A percentile compares a stretch with the other conserved stretches of the same genome.
These are phyloP conservation scores for Phoenix roebelenii DNA, from an alignment of 176 grass and related monocot genomes.

Conservation along the genomic window DNA sequence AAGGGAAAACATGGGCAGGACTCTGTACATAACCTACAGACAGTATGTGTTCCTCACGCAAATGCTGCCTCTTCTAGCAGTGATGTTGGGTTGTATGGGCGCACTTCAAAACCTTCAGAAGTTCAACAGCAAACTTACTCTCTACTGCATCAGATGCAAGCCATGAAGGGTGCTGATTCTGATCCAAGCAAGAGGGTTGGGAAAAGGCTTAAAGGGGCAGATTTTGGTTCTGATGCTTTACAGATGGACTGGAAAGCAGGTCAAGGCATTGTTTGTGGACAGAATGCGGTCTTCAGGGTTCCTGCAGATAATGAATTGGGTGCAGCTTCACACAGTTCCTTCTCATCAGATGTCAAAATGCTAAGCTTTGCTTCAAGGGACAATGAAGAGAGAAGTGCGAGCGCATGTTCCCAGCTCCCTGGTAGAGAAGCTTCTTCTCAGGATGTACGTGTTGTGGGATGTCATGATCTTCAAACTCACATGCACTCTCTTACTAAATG, in stretches of 20 bases:
- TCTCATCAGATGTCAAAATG: slow-evolving; percentile 5
- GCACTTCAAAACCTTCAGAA: slow-evolving; percentile 36
- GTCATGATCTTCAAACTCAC: slow-evolving; percentile 7
- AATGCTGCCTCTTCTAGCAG: slow-evolving; percentile 19
- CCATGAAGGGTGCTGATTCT: slow-evolving; percentile 46
- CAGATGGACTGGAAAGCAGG: slow-evolving; percentile 56
- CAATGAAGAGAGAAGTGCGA: slow-evolving; percentile 15
- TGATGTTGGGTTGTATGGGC: slow-evolving; percentile 56
- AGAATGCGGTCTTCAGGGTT: slow-evolving; percentile 19
- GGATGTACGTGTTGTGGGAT: not conserved
- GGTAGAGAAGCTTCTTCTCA: no score
- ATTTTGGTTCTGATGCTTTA: slow-evolving; percentile 41
- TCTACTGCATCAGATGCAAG: slow-evolving; percentile 72
- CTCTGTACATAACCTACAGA: not conserved
- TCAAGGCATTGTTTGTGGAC: slow-evolving; percentile 47
- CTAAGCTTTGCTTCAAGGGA: slow-evolving; percentile 11
- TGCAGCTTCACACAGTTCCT: no score
- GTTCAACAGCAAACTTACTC: slow-evolving; percentile 66
- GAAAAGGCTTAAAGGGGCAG: slow-evolving; percentile 49
- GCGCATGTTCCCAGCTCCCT: not conserved
- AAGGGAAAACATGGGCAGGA: slow-evolving; percentile 39
- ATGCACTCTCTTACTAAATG: not conserved
- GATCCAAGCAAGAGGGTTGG: slow-evolving; percentile 48
- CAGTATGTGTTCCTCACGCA: not conserved
- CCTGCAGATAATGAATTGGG: not conserved